Base-by-base conservation (phyloP, 345 rosid genomes). In the Carallia pectinifolia region DNA sequence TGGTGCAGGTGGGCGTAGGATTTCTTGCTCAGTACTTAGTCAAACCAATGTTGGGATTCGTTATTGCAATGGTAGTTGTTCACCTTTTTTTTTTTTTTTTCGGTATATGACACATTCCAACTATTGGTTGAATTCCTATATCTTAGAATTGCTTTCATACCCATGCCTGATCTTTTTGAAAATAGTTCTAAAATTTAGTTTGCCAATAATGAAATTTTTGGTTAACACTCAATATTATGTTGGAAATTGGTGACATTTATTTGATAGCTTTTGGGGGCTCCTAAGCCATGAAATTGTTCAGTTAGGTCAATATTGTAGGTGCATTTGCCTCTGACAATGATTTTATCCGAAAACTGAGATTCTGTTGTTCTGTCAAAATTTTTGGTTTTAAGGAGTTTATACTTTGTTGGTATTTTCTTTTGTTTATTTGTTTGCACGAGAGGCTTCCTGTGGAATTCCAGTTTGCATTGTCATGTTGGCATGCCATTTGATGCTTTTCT, bases 1-100 rank as follows among this genome's bases (percentile, higher is more conserved):
- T 67, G 50, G 50, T 89, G 86, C 90, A 91, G 97, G 99, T 95
- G 33, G 99, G 99, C 80, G 89, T 95, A 67, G 99, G 99, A 74
- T 89, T 91, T 85, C 82, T 95, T 67, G 97, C 99, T 31, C 99
- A 91, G 59, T 95, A 89, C 76, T 6, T 95, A 60, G 87, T 91
- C 86, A 95, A 95, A 79, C 99, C 99, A 54, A 0, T 90, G 76
- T 73, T 95, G 72, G 99, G 99, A 37, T 95, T 88, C 70, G 81
- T 60, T 61, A 84, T 95, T 19, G 97, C 97, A 69, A 80, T 85
- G 99, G 97, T 95, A 88, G 65, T 52, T 53, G 47, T 53, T 23
- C 61, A 52, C 58, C 59, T 54, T 64, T 18, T 71, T 44, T 12
- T 64, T 18, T 71, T 44, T 12, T 44, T 12, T 64, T 29, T 54